Conservation (phyloP, 2,329 filamentous ascomycete species). For the Cladophialophora carrionii region DNA sequence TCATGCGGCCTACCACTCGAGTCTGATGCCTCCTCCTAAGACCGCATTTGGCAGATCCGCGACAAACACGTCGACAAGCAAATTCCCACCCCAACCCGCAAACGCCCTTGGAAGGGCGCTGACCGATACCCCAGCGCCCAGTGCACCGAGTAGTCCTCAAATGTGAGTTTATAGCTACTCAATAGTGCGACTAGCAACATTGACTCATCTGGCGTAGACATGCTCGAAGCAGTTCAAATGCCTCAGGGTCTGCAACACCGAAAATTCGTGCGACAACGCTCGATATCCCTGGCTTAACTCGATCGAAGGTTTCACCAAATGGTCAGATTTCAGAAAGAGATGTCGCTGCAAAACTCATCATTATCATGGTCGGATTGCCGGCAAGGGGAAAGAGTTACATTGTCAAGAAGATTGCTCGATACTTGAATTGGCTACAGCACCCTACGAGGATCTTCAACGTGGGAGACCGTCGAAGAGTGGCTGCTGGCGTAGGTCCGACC, state of each 20-base stretch:
- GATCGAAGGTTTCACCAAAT: slow-evolving; percentile 92
- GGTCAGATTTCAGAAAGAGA: slow-evolving; percentile 91
- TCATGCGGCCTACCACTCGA: slow-evolving; percentile 31
- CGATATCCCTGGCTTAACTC: slow-evolving; percentile 94
- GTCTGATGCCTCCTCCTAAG: slow-evolving; percentile 36
- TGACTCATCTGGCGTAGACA: slow-evolving; percentile 29
- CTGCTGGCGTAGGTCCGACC: slow-evolving; percentile 61
- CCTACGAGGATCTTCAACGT: slow-evolving; percentile 97
- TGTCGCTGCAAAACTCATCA: slow-evolving; percentile 93
- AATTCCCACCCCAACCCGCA: slow-evolving; percentile 20
- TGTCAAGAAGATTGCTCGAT: slow-evolving; percentile 94
- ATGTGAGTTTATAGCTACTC: slow-evolving; percentile 54
- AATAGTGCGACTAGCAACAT: background rate
- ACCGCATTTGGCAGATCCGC: slow-evolving; percentile 31
- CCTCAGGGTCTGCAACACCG: slow-evolving; percentile 76
- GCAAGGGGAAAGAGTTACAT: slow-evolving; percentile 98
- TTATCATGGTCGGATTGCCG: slow-evolving; percentile 96
- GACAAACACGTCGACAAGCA: slow-evolving; percentile 15
- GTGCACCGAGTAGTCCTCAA: slow-evolving; percentile 64
- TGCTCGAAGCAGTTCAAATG: slow-evolving; percentile 68
- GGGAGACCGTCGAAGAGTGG: slow-evolving; percentile 82
- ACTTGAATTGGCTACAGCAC: slow-evolving; percentile 96
- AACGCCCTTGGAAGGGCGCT: slow-evolving; percentile 58
- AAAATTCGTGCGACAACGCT: slow-evolving; percentile 87
- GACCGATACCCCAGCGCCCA: slow-evolving; percentile 66